Conservation (phyloP, 2,329 filamentous ascomycete genomes). For the Davidsoniella neocaledoniae region DNA sequence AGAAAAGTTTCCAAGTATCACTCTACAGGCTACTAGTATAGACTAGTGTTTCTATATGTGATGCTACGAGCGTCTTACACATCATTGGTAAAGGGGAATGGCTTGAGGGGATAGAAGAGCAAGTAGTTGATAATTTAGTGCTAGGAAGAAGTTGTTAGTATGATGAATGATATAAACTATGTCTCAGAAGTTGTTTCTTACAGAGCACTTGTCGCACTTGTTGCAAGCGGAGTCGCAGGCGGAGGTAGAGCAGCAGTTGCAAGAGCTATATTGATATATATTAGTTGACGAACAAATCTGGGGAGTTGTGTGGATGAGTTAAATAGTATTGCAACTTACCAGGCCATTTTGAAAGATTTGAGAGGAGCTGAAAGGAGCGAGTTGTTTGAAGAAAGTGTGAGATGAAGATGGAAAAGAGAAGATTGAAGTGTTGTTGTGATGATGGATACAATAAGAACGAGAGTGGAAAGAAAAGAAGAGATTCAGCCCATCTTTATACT, state of each 20-base stretch:
- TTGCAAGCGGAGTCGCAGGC: conserved; percentile 5
- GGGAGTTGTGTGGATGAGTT: no score
- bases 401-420: background rate
- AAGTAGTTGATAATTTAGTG: background rate
- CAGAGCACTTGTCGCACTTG: conserved; percentile 8
- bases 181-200: no score
- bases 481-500: conserved; percentile 3
- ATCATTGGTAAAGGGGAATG: no score
- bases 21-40: no score
- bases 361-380: conserved; percentile 1
- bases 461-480: background rate
- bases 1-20: no score
- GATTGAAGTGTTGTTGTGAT: background rate
- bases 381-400: conserved; percentile 1
- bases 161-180: no score
- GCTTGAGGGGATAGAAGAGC: no score
- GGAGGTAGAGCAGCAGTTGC: conserved; percentile 10
- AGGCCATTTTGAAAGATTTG: conserved; percentile 12
- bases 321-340: conserved; percentile 1
- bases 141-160: background rate
- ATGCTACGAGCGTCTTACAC: no score
- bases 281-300: background rate
- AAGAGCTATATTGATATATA: conserved; percentile 4
- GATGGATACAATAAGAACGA: background rate
- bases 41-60: no score